Evolutionary conservation across 2,329 filamentous ascomycete genomes (phyloP).

Genomic region (Didymella keratinophila): DNA sequence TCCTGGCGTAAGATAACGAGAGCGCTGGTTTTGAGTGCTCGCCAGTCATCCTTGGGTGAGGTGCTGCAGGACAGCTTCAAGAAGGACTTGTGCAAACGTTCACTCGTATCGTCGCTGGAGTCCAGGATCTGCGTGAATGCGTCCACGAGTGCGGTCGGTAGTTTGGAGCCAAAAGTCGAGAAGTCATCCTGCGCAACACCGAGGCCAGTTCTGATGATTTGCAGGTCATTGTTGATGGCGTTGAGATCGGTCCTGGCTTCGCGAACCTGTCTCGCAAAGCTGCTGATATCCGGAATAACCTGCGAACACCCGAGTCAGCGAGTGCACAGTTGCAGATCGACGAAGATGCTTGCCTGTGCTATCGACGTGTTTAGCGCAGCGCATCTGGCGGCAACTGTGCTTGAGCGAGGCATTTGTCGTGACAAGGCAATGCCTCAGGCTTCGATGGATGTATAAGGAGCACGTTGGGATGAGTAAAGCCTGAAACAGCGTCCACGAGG

Average conservation of each 20-base stretch:
- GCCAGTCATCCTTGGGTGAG: slow-evolving; percentile 36
- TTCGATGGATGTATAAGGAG: slow-evolving; percentile 15
- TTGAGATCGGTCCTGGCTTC: slow-evolving; percentile 45
- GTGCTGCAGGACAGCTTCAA: slow-evolving; percentile 38
- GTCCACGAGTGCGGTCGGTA: slow-evolving; percentile 37
- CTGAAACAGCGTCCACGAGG: slow-evolving; percentile 18
- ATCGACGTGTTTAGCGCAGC: slow-evolving; percentile 43
- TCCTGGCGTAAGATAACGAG: slow-evolving; percentile 33
- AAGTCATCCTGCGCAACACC: slow-evolving; percentile 47
- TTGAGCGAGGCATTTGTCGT: slow-evolving; percentile 37
- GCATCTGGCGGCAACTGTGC: slow-evolving; percentile 45
- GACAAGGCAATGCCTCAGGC: slow-evolving; percentile 7
- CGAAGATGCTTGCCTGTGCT: slow-evolving; percentile 36
- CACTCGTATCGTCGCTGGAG: slow-evolving; percentile 38
- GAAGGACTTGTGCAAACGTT: slow-evolving; percentile 41
- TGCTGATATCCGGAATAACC: slow-evolving; percentile 41
- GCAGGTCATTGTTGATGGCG: slow-evolving; percentile 41
- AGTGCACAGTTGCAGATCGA: slow-evolving; percentile 15
- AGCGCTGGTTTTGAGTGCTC: slow-evolving; percentile 26
- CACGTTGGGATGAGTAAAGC: slow-evolving; percentile 18
- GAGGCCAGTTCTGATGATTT: slow-evolving; percentile 44
- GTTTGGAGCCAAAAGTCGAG: slow-evolving; percentile 24
- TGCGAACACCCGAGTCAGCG: slow-evolving; percentile 27
- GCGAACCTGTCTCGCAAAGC: slow-evolving; percentile 43
- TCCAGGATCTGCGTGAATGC: slow-evolving; percentile 41